Percentiles rank a stretch among this genome's conserved stretches.
These are phyloP conservation scores for Fusarium sulawesiense DNA, from an alignment of 2,329 filamentous ascomycete species.

Conservation along the genomic window DNA sequence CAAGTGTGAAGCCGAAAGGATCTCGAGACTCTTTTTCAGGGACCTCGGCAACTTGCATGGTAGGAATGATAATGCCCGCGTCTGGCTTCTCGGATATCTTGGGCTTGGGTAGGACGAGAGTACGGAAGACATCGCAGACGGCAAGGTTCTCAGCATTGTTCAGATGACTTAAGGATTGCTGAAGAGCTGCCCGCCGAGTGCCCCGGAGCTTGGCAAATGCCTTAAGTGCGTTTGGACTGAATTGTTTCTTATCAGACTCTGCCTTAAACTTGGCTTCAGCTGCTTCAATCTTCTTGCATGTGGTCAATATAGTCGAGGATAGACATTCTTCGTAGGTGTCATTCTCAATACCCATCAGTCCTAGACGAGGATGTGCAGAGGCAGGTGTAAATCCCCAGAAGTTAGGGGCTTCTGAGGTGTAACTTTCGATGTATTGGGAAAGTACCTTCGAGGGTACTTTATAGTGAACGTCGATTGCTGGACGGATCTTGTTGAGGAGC, in stretches of 20 bases:
- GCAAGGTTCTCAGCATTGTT: constrained; percentile 53
- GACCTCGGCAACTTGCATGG: constrained; percentile 33
- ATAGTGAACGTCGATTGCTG: constrained; percentile 45
- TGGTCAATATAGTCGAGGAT: constrained; percentile 35
- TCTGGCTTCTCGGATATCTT: constrained; percentile 26
- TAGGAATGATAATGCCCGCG: constrained; percentile 40
- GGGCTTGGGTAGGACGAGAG: constrained; percentile 51
- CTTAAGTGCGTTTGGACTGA: constrained; percentile 17
- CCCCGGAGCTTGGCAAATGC: constrained; percentile 55
- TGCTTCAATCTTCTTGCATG: constrained; percentile 17
- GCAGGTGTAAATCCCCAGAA: constrained; percentile 15
- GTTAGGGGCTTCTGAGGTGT: constrained; percentile 15
- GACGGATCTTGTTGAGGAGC: constrained; percentile 18
- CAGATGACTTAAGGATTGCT: constrained; percentile 56
- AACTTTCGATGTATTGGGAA: constrained; percentile 24
- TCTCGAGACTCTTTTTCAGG: constrained; percentile 43
- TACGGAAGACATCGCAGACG: constrained; percentile 52
- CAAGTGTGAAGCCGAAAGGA: constrained; percentile 46
- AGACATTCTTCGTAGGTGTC: constrained; percentile 51
- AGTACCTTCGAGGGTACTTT: constrained; percentile 29
- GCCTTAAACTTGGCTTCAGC: constrained; percentile 13
- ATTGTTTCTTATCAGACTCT: not conserved
- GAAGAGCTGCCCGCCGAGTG: constrained; percentile 58
- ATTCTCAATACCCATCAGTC: constrained; percentile 53
- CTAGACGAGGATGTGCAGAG: constrained; percentile 35